A percentile compares a stretch with the other conserved stretches of the same genome.
Evolutionary conservation across 2,329 filamentous ascomycete genomes (phyloP).

Genomic region (Fusarium sp.): DNA sequence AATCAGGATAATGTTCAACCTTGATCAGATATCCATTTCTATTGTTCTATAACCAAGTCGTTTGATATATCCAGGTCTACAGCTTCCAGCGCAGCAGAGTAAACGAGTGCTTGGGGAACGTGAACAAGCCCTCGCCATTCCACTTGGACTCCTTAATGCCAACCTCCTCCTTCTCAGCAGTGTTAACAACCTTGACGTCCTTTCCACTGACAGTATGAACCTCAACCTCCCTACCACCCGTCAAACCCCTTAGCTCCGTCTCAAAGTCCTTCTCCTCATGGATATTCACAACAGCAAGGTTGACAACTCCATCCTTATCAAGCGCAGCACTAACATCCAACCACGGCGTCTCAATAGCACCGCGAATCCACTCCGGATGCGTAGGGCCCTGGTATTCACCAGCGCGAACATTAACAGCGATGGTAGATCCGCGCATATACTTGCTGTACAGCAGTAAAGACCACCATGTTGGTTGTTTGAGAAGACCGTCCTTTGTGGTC

Average conservation of each 20-base stretch:
- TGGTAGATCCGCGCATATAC: conserved; percentile 75
- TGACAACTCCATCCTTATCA: conserved; percentile 67
- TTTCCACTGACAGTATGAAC: conserved; percentile 67
- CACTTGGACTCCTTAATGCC: conserved; percentile 58
- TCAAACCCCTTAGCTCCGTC: conserved; percentile 65
- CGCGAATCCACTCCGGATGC: conserved; percentile 71
- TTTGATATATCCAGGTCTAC: neutral
- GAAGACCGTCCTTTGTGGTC: conserved; percentile 71
- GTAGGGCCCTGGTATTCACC: conserved; percentile 74
- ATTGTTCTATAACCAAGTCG: neutral
- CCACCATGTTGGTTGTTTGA: conserved; percentile 81
- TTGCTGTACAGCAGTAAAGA: conserved; percentile 67
- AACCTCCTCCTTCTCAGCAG: conserved; percentile 69
- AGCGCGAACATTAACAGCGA: conserved; percentile 72
- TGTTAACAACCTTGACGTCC: conserved; percentile 67
- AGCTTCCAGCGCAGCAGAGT: conserved; percentile 72
- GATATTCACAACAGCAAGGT: conserved; percentile 78
- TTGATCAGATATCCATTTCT: neutral
- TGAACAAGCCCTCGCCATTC: conserved; percentile 69
- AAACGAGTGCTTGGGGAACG: conserved; percentile 76
- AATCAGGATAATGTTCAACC: neutral
- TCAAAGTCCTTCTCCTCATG: conserved; percentile 68
- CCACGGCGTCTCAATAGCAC: conserved; percentile 74
- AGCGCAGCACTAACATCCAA: conserved; percentile 73
- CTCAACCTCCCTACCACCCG: conserved; percentile 57